Percentiles rank a stretch among this genome's conserved stretches.
Evolutionary conservation across 2,329 filamentous ascomycete species (phyloP).

Genomic region (Scorias spongiosa): DNA sequence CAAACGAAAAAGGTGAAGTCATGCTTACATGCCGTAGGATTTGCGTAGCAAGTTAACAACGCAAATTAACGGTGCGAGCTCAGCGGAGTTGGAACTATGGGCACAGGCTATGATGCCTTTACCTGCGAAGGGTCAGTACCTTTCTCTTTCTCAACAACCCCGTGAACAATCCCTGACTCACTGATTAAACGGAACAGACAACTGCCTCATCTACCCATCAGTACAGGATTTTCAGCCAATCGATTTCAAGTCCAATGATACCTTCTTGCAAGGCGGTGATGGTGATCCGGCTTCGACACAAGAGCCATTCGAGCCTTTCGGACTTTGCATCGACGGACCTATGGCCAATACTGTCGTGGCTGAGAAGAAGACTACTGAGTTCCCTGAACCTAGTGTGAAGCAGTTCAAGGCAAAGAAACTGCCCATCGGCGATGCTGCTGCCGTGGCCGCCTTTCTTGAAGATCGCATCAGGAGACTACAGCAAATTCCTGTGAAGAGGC

Average conservation of each 20-base stretch:
- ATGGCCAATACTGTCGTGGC: too few relatives aligned
- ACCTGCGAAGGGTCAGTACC: background rate
- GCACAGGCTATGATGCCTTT: background rate
- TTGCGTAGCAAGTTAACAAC: background rate
- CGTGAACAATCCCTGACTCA: too few relatives aligned
- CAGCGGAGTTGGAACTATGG: background rate
- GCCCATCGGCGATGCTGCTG: slow-evolving; percentile 35
- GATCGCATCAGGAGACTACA: slow-evolving; percentile 50
- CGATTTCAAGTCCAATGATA: too few relatives aligned
- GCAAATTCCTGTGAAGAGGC: slow-evolving; percentile 55
- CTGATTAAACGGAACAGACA: background rate
- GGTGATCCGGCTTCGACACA: too few relatives aligned
- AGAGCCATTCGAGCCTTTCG: too few relatives aligned
- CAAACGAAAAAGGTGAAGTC: too few relatives aligned
- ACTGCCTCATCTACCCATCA: background rate
- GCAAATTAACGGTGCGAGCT: background rate
- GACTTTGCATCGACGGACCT: too few relatives aligned
- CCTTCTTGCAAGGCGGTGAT: too few relatives aligned
- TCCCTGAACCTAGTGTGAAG: too few relatives aligned
- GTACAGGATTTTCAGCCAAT: background rate
- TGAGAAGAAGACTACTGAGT: too few relatives aligned
- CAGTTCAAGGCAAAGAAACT: background rate
- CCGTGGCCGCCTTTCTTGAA: slow-evolving; percentile 45
- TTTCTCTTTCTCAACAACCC: too few relatives aligned
- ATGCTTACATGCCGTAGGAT: background rate